These are phyloP conservation scores for Malus domestica DNA, from an alignment of 306 rosid genomes.

Conservation along the genomic window ASM211411v1 NC_041798.1:21149001-21149500, in stretches of 20 bases:
- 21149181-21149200: not conserved
- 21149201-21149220: not conserved
- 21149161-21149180: no score
- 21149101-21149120: constrained; percentile 56
- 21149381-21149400: constrained; percentile 64
- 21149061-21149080: constrained; percentile 32
- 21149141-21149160: no score
- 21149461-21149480: constrained; percentile 86
- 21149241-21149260: no score
- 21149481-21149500: constrained; percentile 32
- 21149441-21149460: constrained; percentile 37
- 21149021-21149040: not conserved
- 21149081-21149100: constrained; percentile 44
- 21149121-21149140: constrained; percentile 43
- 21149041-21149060: constrained; percentile 6
- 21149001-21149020: not conserved
- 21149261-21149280: not conserved
- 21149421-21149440: constrained; percentile 32
- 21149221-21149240: no score
- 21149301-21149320: constrained; percentile 58
- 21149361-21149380: constrained; percentile 8
- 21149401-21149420: constrained; percentile 49
- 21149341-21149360: constrained; percentile 52
- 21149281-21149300: constrained; percentile 22
- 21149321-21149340: constrained; percentile 62